Percentiles rank a stretch among this genome's conserved stretches.
These are phyloP conservation scores for Pyrenophora tritici-repentis DNA, from an alignment of 2,329 filamentous ascomycete genomes.

Conservation along the genomic window DNA sequence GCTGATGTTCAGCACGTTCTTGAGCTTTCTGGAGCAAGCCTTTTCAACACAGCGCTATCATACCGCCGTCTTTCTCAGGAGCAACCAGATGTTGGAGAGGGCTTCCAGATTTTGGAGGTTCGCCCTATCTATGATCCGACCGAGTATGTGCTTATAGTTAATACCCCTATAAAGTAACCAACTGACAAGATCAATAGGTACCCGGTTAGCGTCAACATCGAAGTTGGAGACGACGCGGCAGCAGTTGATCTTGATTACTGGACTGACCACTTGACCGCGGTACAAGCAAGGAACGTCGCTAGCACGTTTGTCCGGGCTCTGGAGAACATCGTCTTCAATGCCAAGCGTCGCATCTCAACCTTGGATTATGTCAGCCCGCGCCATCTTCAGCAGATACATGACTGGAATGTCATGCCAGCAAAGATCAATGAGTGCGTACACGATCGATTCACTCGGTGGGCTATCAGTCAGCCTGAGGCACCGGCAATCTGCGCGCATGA, in stretches of 20 bases:
- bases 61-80: constrained; percentile 51
- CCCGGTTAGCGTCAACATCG: constrained; percentile 55
- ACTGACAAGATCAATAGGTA: constrained; percentile 29
- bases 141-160: constrained; percentile 31
- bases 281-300: constrained; percentile 39
- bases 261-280: constrained; percentile 40
- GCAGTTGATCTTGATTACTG: constrained; percentile 44
- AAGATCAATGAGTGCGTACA: constrained; percentile 41
- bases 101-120: constrained; percentile 48
- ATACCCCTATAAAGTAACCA: neutral
- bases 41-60: constrained; percentile 57
- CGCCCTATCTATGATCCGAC: constrained; percentile 52
- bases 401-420: constrained; percentile 41
- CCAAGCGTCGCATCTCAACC: constrained; percentile 38
- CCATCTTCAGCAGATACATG: constrained; percentile 37
- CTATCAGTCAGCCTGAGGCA: constrained; percentile 30
- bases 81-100: constrained; percentile 22
- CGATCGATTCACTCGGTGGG: constrained; percentile 32
- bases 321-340: constrained; percentile 46
- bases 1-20: constrained; percentile 55
- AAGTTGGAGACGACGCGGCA: constrained; percentile 48
- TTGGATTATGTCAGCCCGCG: constrained; percentile 48
- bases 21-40: constrained; percentile 33
- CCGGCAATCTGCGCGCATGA: constrained; percentile 43
- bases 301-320: constrained; percentile 37